These are phyloP conservation scores for Colletotrichum magnum DNA, from an alignment of 2,329 filamentous ascomycete genomes.

Conservation along the genomic window DNA sequence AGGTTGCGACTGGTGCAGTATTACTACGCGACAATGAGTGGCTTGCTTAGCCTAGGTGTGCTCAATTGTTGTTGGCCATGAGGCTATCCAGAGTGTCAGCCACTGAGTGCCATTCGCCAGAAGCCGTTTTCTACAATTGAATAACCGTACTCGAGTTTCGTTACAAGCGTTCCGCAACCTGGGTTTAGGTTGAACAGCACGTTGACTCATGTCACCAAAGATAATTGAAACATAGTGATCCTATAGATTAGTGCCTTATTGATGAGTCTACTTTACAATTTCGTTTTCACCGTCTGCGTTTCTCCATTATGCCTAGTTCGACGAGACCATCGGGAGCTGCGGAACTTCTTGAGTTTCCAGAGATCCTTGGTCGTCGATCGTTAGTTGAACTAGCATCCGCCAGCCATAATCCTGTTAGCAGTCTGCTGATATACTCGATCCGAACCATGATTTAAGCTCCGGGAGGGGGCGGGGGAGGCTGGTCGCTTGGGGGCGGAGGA, in stretches of 20 bases:
- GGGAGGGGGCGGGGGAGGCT: conserved; percentile 74
- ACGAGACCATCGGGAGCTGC: conserved; percentile 7
- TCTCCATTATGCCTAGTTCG: conserved; percentile 9
- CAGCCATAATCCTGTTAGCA: conserved; percentile 25
- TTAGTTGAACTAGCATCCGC: conserved; percentile 22
- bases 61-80: too few relatives aligned
- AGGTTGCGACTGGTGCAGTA: not conserved
- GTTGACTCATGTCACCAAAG: not conserved
- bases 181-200: too few relatives aligned
- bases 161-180: not conserved
- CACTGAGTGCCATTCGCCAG: too few relatives aligned
- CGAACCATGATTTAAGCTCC: conserved; percentile 56
- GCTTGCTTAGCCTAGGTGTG: too few relatives aligned
- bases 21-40: not conserved
- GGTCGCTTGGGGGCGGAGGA: conserved; percentile 71
- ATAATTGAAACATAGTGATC: not conserved
- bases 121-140: too few relatives aligned
- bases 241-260: conserved; percentile 35
- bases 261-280: conserved; percentile 33
- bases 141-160: not conserved
- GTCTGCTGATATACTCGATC: not conserved
- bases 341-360: conserved; percentile 19
- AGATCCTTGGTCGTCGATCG: conserved; percentile 32
- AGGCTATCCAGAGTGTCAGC: too few relatives aligned
- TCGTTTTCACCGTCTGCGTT: conserved; percentile 5